These are phyloP conservation scores for Theobroma cacao DNA, from an alignment of 345 rosid genomes.

Conservation along the genomic window DNA sequence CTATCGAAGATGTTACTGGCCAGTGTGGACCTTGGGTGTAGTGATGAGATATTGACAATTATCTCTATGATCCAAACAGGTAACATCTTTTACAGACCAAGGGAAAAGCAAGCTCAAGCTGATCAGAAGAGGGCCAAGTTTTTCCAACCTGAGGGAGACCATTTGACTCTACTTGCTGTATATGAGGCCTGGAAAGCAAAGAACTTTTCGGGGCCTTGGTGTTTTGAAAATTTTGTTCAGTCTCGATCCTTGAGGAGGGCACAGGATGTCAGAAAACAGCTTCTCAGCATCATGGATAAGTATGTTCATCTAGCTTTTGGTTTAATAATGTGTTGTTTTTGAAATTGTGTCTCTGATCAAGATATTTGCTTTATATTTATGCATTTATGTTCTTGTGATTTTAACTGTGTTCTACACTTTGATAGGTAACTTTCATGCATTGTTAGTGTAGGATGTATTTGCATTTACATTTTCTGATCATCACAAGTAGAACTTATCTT, in stretches of 20 bases:
- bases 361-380: not conserved
- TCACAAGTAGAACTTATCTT: not conserved
- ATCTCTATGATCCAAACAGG: constrained; percentile 93
- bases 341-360: not conserved
- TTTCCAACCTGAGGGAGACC: constrained; percentile 92
- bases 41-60: constrained; percentile 87
- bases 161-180: constrained; percentile 86
- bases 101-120: constrained; percentile 94
- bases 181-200: constrained; percentile 95
- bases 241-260: constrained; percentile 77
- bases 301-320: constrained; percentile 28
- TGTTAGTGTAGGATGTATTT: not conserved
- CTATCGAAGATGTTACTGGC: constrained; percentile 91
- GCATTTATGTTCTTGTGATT: not conserved
- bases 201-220: constrained; percentile 88
- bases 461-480: not conserved
- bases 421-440: not conserved
- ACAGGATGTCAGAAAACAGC: constrained; percentile 86
- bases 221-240: constrained; percentile 87
- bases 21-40: constrained; percentile 93
- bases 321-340: not conserved
- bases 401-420: not conserved
- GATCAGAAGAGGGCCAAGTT: constrained; percentile 92
- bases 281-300: constrained; percentile 89
- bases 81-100: constrained; percentile 84